Conservation (phyloP, 345 rosid species). For the Capsella bursapastoris region DNA sequence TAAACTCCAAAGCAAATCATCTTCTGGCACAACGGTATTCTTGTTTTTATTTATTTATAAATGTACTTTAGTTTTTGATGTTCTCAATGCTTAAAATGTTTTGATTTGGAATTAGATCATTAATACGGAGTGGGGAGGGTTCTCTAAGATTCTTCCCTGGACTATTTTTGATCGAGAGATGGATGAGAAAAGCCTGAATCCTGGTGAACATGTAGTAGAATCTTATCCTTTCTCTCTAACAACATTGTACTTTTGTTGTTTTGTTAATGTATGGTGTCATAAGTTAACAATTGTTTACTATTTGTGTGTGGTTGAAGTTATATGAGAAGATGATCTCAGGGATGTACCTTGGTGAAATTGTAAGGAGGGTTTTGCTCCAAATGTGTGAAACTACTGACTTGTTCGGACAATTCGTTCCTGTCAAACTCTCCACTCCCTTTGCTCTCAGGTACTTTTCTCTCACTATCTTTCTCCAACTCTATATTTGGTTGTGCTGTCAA, state of each 20-base stretch:
- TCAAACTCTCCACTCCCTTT: constrained; percentile 61
- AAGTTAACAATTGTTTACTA: constrained; percentile 1
- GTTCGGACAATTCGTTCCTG: constrained; percentile 55
- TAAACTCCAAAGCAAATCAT: constrained; percentile 51
- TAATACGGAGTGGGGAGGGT: constrained; percentile 92
- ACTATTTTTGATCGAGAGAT: constrained; percentile 72
- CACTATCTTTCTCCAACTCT: constrained; percentile 17
- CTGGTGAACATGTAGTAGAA: constrained; percentile 78
- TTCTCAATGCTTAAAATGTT: constrained; percentile 31
- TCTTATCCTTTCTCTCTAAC: background rate
- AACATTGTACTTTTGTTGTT: background rate
- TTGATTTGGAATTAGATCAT: constrained; percentile 55
- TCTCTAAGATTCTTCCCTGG: constrained; percentile 70
- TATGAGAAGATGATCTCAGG: constrained; percentile 94
- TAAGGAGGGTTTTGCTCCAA: constrained; percentile 57
- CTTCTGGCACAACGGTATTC: constrained; percentile 61
- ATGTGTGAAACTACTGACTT: constrained; percentile 66
- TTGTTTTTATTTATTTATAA: background rate
- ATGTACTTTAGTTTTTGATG: background rate
- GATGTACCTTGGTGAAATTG: constrained; percentile 96
- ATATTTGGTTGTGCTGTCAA: background rate
- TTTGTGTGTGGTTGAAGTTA: constrained; percentile 54
- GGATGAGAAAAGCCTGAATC: constrained; percentile 75
- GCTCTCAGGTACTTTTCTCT: constrained; percentile 49
- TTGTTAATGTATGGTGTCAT: background rate